These are phyloP conservation scores for Angomonas ambiguus DNA, from an alignment of 208 protist species.

Conservation along the genomic window DNA sequence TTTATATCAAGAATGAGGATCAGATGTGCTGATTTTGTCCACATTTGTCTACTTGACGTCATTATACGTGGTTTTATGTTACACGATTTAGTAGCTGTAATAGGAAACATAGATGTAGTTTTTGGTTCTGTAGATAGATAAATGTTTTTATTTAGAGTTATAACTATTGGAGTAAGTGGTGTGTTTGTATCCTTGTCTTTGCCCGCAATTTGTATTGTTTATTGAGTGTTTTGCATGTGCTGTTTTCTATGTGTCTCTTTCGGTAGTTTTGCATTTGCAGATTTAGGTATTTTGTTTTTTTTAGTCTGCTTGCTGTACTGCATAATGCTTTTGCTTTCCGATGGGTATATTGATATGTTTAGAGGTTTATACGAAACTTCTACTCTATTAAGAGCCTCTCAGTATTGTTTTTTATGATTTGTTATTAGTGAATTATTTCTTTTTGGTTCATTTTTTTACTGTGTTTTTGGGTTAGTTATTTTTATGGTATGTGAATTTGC, in stretches of 20 bases:
- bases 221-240: conserved; percentile 37
- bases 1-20: conserved; percentile 60
- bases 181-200: conserved; percentile 33
- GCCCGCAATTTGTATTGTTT: conserved; percentile 33
- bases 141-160: conserved; percentile 29
- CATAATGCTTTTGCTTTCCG: conserved; percentile 33
- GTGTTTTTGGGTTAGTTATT: conserved; percentile 43
- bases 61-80: conserved; percentile 45
- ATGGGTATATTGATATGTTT: conserved; percentile 39
- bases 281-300: conserved; percentile 44
- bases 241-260: conserved; percentile 36
- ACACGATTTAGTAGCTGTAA: conserved; percentile 45
- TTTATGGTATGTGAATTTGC: conserved; percentile 48
- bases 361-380: conserved; percentile 36
- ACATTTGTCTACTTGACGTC: conserved; percentile 67
- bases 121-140: conserved; percentile 42
- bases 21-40: conserved; percentile 54
- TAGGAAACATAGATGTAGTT: conserved; percentile 48
- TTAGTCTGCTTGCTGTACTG: conserved; percentile 35
- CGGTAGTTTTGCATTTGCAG: conserved; percentile 41
- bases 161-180: conserved; percentile 20
- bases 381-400: conserved; percentile 28
- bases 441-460: conserved; percentile 54
- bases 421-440: conserved; percentile 42
- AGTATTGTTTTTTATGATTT: conserved; percentile 55